Evolutionary conservation across 2,329 filamentous ascomycete species (phyloP).

Genomic region (Blumeria graminis): DNA sequence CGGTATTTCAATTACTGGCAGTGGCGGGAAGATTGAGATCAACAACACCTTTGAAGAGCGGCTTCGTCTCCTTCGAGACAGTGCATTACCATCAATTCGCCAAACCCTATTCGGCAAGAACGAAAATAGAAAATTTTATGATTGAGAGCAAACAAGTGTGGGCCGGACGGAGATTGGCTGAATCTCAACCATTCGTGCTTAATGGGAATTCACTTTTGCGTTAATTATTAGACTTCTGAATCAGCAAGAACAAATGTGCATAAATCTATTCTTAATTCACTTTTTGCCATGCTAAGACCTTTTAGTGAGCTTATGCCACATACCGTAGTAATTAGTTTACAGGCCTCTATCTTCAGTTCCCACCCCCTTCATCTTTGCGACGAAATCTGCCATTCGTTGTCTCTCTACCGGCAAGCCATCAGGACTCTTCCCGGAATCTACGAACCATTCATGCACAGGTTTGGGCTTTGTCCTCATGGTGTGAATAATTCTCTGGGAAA

Average conservation of each 20-base stretch:
- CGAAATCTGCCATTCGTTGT: conserved; percentile 10
- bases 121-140: conserved; percentile 82
- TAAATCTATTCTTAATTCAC: no score
- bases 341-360: no score
- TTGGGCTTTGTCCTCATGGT: conserved; percentile 43
- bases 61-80: conserved; percentile 60
- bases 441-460: conserved; percentile 39
- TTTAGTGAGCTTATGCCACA: no score
- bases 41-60: conserved; percentile 96
- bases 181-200: neutral
- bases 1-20: conserved; percentile 58
- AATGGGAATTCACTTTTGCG: no score
- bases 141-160: conserved; percentile 26
- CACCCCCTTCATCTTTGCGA: conserved; percentile 4
- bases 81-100: conserved; percentile 63
- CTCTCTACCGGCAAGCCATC: conserved; percentile 16
- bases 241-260: no score
- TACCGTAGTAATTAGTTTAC: no score
- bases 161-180: neutral
- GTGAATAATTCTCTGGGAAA: conserved; percentile 50
- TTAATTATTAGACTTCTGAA: no score
- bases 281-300: no score
- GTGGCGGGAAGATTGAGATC: conserved; percentile 83
- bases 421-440: conserved; percentile 11
- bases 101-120: conserved; percentile 83